phyloP scores from a whole-genome alignment of 345 rosid species.

The Turritis glabra region DNA sequence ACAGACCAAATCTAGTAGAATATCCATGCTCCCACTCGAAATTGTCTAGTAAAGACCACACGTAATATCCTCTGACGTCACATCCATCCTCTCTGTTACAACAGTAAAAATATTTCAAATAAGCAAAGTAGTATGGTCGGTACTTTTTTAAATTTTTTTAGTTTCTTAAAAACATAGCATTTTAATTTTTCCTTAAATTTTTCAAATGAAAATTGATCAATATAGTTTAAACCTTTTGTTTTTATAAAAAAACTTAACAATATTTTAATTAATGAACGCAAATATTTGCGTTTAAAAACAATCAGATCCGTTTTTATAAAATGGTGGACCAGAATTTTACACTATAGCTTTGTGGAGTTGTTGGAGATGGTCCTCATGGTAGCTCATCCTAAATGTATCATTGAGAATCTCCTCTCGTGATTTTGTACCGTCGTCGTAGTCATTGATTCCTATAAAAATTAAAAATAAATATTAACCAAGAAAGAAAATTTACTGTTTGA shows the following conservation, averaged over 20 bases:
- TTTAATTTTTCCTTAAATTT: no score
- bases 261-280: neutral
- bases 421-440: constrained; percentile 21
- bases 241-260: no score
- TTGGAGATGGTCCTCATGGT: constrained; percentile 26
- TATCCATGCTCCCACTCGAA: constrained; percentile 51
- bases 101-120: neutral
- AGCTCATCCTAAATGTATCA: constrained; percentile 30
- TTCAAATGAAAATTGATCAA: no score
- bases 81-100: constrained; percentile 40
- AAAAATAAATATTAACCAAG: neutral
- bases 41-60: constrained; percentile 48
- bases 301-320: neutral
- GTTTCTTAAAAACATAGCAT: no score
- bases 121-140: neutral
- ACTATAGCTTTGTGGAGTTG: constrained; percentile 38
- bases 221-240: no score
- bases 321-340: constrained; percentile 3
- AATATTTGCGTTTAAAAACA: neutral
- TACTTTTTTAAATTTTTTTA: no score
- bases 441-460: constrained; percentile 2
- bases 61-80: constrained; percentile 42
- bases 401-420: constrained; percentile 29
- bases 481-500: neutral
- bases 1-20: constrained; percentile 38